Base-by-base conservation (phyloP, 2,329 filamentous ascomycete genomes). In the Xylaria sp. region DNA sequence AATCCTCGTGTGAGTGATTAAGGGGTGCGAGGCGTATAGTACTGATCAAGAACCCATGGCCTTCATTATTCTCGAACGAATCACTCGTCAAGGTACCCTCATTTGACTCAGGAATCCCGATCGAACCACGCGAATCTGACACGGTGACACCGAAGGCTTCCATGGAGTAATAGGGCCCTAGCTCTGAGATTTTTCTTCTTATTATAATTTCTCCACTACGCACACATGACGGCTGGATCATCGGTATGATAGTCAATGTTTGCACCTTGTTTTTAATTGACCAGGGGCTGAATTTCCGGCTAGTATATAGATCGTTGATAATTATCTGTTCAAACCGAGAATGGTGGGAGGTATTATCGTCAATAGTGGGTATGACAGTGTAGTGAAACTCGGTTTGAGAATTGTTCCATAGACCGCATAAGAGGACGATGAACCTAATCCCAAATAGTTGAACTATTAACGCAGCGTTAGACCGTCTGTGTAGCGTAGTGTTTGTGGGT, bases 381-480 rank as follows among this genome's bases (percentile, higher is more conserved):
- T 58, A 59, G 7, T 43, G 20, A 34, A 68, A 65, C 1, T 36
- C 20, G 10, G 36, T 60, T 10, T 30, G 23, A 25, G 25, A 45
- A 8, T 62, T 18, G 30, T 68, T n/a, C 66, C 66, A 68, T 30
- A 32, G 25, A 7, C 62, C 66, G 23, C 66, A 68, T n/a, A 59
- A 28, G 39, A 68, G 53, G 25, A 68, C 5, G 15, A 60, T 36
- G 10, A n/a, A 30, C 0, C 4, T 1, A 3, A 10, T 34, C 2
- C 10, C 2, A 12, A 34, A 20, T 8, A 53, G 10, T 34, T 53
- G 50, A n/a, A 20, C 50, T 53, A 34, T 7, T 4, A 4, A n/a
- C n/a, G n/a, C n/a, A n/a, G n/a, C n/a, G n/a, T n/a, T n/a, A n/a
- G n/a, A n/a, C n/a, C n/a, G n/a, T n/a, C n/a, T n/a, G n/a, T n/a